A percentile compares a stretch with the other conserved stretches of the same genome.
These are phyloP conservation scores for Remersonia thermophila DNA, from an alignment of 2,329 filamentous ascomycete genomes.

Conservation along the genomic window DNA sequence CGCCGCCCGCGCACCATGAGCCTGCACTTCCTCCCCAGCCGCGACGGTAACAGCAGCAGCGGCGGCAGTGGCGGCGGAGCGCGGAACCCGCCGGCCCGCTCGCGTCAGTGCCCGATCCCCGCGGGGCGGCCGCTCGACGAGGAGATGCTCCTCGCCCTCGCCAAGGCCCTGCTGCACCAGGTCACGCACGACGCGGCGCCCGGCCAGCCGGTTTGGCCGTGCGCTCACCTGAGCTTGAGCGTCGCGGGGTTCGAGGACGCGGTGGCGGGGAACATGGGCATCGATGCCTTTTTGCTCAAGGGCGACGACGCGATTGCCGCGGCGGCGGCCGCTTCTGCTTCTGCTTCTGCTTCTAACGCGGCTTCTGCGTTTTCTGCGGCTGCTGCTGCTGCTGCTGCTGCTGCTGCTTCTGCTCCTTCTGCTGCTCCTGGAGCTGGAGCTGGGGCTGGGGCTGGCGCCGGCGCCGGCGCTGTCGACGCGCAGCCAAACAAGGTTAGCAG, in stretches of 20 bases:
- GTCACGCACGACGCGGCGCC: constrained; percentile 52
- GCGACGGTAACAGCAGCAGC: too few species aligned
- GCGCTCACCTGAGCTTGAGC: constrained; percentile 75
- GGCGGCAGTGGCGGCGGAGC: too few species aligned
- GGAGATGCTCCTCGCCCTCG: constrained; percentile 57
- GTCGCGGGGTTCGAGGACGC: constrained; percentile 91
- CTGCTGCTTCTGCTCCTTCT: too few species aligned
- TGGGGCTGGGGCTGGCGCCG: too few species aligned
- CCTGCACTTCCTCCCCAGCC: constrained; percentile 61
- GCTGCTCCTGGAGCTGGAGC: too few species aligned
- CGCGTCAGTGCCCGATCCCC: constrained; percentile 65
- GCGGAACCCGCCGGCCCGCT: too few species aligned
- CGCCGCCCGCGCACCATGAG: constrained; percentile 77
- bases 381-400: too few species aligned
- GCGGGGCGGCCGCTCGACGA: constrained; percentile 64
- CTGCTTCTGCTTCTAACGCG: too few species aligned
- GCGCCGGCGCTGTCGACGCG: too few species aligned
- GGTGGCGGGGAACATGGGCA: constrained; percentile 70
- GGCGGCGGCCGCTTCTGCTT: too few species aligned
- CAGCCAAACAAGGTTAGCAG: too few species aligned
- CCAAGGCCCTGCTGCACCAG: constrained; percentile 64
- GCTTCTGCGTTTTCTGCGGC: too few species aligned
- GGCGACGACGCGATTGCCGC: constrained; percentile 41
- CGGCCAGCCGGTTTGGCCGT: constrained; percentile 64
- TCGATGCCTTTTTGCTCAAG: constrained; percentile 73